Base-by-base conservation (phyloP, 352 stramenopile genomes). In the Sclerospora graminicola region DNA sequence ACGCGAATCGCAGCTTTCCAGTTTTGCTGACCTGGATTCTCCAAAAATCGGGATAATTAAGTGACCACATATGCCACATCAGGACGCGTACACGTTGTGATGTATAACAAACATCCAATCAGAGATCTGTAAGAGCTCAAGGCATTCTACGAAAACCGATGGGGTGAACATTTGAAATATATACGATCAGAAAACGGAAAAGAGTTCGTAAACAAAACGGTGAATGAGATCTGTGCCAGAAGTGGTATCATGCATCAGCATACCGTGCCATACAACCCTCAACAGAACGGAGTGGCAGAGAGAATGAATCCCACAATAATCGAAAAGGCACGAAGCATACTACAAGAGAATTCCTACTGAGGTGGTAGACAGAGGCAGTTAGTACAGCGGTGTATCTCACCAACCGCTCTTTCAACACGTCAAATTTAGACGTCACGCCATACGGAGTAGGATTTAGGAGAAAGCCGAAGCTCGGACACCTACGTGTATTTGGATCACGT, bases 311-410 rank as follows among this genome's bases (percentile, higher is more conserved):
- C 9, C n/a, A 5, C 5, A n/a, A n/a, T n/a, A n/a, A n/a, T 13
- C 8, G 27, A n/a, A 18, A 23, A 37, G 18, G 53, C 53, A 16
- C 41, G 54, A 13, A 45, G 28, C n/a, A 71, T 16, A 54, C 28
- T 60, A 66, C 46, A 60, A 64, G 21, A 31, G 29, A 0, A 26
- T 74, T 1, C 24, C 42, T 8, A 57, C 15, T 4, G 6, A 48
- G n/a, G 4, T 65, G 57, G 57, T 67, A 53, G 54, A 51, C 40
- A 0, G 50, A 69, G 36, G 63, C 59, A 2, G 35, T 65, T 0
- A 59, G 50, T 35, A 69, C 48, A 7, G 51, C 51, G 0, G 38
- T 63, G 5, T 65, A 66, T 26, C 23, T 67, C 2, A 37, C 11
- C 15, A 37, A 37, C 15, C 14, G 14, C 6, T 26, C 21, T 26